A percentile compares a stretch with the other conserved stretches of the same genome.
phyloP scores from a whole-genome alignment of 2,329 filamentous ascomycete genomes.

The Penicillium sp. region DNA sequence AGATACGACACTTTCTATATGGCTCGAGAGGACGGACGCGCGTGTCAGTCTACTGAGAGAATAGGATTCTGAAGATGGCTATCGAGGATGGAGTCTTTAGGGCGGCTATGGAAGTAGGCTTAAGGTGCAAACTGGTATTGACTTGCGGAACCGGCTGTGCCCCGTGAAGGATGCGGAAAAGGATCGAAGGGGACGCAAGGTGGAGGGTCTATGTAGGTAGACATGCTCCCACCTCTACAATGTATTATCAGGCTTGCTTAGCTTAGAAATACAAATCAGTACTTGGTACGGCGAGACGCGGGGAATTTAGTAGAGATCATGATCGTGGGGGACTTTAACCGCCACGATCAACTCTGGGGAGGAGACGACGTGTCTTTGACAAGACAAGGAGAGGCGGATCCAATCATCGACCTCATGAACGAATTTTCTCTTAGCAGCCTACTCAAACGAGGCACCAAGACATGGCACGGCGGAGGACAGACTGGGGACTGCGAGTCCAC shows the following conservation, averaged over 20 bases:
- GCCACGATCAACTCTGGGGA: constrained; percentile 33
- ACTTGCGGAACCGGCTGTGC: constrained; percentile 7
- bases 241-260: not conserved
- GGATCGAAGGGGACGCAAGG: constrained; percentile 8
- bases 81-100: constrained; percentile 10
- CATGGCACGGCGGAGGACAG: constrained; percentile 32
- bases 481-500: constrained; percentile 23
- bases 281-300: constrained; percentile 17
- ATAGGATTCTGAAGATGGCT: constrained; percentile 6
- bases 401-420: constrained; percentile 42
- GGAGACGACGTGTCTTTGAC: constrained; percentile 34
- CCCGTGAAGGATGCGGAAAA: constrained; percentile 8
- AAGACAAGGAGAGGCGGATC: constrained; percentile 42
- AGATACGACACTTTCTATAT: constrained; percentile 3
- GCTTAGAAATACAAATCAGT: constrained; percentile 24
- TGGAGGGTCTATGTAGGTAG: constrained; percentile 9
- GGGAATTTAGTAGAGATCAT: constrained; percentile 26
- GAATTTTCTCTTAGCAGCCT: constrained; percentile 38
- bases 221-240: constrained; percentile 13
- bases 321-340: constrained; percentile 30
- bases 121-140: constrained; percentile 9
- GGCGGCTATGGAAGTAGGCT: constrained; percentile 9
- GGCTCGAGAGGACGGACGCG: constrained; percentile 5
- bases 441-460: constrained; percentile 42
- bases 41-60: constrained; percentile 6